Evolutionary conservation across 2,329 filamentous ascomycete genomes (phyloP).

Genomic region (Didymella keratinophila): DNA sequence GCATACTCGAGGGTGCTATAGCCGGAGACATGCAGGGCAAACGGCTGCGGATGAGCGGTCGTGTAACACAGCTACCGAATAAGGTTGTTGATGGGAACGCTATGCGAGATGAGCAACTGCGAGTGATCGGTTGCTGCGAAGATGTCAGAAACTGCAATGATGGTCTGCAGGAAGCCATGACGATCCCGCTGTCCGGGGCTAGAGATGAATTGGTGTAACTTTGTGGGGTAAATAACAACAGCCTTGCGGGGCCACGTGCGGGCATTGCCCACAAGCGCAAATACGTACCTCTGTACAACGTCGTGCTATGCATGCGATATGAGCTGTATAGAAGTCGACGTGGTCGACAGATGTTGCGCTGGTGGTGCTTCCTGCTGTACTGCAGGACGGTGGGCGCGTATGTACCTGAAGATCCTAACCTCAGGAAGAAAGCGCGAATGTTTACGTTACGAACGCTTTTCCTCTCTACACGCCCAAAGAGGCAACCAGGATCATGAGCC

Average conservation of each 20-base stretch:
- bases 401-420: neutral
- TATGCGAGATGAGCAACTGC: slow-evolving; percentile 7
- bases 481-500: slow-evolving; percentile 14
- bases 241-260: slow-evolving; percentile 13
- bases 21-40: slow-evolving; percentile 23
- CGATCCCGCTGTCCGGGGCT: slow-evolving; percentile 18
- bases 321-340: neutral
- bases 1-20: slow-evolving; percentile 22
- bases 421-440: neutral
- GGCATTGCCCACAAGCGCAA: slow-evolving; percentile 1
- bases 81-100: slow-evolving; percentile 10
- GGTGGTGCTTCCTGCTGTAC: neutral
- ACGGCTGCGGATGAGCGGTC: slow-evolving; percentile 18
- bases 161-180: slow-evolving; percentile 14
- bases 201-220: slow-evolving; percentile 11
- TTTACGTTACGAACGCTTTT: slow-evolving; percentile 10
- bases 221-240: slow-evolving; percentile 21
- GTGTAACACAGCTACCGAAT: slow-evolving; percentile 24
- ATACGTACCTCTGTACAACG: slow-evolving; percentile 8
- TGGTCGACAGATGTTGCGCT: neutral
- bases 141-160: slow-evolving; percentile 17
- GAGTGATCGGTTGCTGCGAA: slow-evolving; percentile 14
- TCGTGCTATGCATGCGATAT: slow-evolving; percentile 4
- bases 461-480: slow-evolving; percentile 15
- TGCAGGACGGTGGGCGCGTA: neutral